A percentile compares a stretch with the other conserved stretches of the same genome.
phyloP scores from a whole-genome alignment of 176 grass and related monocot genomes.

The Cocos nucifera region DNA sequence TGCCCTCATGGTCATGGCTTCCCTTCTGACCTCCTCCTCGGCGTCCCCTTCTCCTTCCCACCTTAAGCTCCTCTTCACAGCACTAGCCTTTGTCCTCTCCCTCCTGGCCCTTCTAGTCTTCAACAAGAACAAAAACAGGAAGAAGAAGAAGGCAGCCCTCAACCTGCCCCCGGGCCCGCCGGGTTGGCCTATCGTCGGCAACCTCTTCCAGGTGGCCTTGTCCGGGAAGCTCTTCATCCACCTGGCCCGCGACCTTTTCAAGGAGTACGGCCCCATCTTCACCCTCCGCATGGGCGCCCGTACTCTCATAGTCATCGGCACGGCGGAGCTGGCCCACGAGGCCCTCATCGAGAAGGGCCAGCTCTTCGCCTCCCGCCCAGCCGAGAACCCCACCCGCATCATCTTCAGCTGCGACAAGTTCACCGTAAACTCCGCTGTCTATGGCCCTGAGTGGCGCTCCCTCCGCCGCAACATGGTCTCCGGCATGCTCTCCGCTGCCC shows the following conservation, averaged over 20 bases:
- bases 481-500: slow-evolving; percentile 64
- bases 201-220: slow-evolving; percentile 79
- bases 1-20: too few relatives aligned
- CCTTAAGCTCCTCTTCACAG: background rate
- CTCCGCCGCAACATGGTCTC: slow-evolving; percentile 92
- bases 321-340: slow-evolving; percentile 66
- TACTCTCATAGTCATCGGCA: slow-evolving; percentile 73
- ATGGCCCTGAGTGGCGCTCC: slow-evolving; percentile 71
- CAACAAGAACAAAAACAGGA: slow-evolving; percentile 32
- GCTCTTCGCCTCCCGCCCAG: slow-evolving; percentile 62
- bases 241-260: slow-evolving; percentile 47
- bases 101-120: background rate
- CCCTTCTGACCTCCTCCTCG: too few relatives aligned
- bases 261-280: slow-evolving; percentile 63
- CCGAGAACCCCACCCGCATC: slow-evolving; percentile 58
- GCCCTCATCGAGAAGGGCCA: slow-evolving; percentile 58
- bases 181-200: slow-evolving; percentile 67
- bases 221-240: slow-evolving; percentile 86
- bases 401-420: slow-evolving; percentile 93
- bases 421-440: slow-evolving; percentile 77
- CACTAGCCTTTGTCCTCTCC: background rate
- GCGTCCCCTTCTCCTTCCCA: too few relatives aligned
- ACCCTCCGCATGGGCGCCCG: slow-evolving; percentile 83
- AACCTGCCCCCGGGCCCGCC: slow-evolving; percentile 53
- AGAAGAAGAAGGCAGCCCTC: slow-evolving; percentile 17